These are phyloP conservation scores for Adansonia gregorii DNA, from an alignment of 441 rosid genomes.

Conservation along the genomic window DNA sequence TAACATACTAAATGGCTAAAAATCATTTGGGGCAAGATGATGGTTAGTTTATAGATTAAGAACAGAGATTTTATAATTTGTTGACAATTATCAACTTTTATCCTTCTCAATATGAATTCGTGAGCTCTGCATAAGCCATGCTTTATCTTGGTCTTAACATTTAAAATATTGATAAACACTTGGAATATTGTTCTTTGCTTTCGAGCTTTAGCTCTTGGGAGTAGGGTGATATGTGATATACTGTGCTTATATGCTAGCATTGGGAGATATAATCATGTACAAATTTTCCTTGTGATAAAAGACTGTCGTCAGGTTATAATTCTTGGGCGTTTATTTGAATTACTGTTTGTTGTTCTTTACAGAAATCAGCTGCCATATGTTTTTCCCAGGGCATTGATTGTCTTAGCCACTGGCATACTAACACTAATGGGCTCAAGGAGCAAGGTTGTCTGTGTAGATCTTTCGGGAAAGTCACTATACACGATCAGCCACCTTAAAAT, in stretches of 20 bases:
- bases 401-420: slow-evolving; percentile 78
- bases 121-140: not conserved
- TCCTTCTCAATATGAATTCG: not conserved
- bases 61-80: not conserved
- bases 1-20: slow-evolving; percentile 8
- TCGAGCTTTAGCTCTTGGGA: not conserved
- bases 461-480: slow-evolving; percentile 83
- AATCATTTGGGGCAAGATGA: not conserved
- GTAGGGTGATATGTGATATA: not conserved
- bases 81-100: not conserved
- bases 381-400: slow-evolving; percentile 66
- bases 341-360: not conserved
- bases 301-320: not conserved
- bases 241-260: not conserved
- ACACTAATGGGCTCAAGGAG: slow-evolving; percentile 82
- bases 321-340: not conserved
- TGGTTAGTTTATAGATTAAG: not conserved
- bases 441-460: slow-evolving; percentile 95
- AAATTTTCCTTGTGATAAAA: not conserved
- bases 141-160: not conserved
- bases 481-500: slow-evolving; percentile 96
- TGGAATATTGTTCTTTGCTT: not conserved
- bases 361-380: slow-evolving; percentile 79
- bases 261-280: not conserved
- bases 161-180: not conserved